These are phyloP conservation scores for Eucalyptus sp. DNA, from an alignment of 345 rosid species.

Conservation along the genomic window DNA sequence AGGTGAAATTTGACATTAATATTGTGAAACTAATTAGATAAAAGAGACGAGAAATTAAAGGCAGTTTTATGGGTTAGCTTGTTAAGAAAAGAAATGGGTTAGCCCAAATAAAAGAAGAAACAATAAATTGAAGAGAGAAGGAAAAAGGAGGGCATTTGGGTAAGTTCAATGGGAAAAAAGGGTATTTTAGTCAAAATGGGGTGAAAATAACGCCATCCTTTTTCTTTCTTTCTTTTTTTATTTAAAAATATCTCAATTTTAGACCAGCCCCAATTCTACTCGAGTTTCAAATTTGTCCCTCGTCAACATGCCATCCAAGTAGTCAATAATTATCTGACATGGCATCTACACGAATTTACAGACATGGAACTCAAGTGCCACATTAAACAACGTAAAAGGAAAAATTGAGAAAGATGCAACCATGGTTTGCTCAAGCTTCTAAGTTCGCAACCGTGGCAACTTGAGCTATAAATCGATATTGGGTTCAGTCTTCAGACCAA, in stretches of 20 bases:
- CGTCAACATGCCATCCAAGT: not conserved
- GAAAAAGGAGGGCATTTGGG: too few species aligned
- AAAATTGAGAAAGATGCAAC: not conserved
- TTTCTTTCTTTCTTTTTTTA: rapidly evolving
- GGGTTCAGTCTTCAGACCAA: not conserved
- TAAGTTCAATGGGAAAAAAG: too few species aligned
- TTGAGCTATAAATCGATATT: not conserved
- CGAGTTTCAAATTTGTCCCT: not conserved
- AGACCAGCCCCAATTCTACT: rapidly evolving
- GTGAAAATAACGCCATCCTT: too few species aligned
- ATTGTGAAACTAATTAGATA: too few species aligned
- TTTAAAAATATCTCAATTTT: not conserved
- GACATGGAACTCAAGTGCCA: not conserved
- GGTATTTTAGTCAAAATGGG: too few species aligned
- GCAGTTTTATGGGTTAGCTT: too few species aligned
- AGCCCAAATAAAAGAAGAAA: too few species aligned
- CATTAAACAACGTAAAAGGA: not conserved
- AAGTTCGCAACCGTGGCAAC: not conserved
- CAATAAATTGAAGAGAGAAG: too few species aligned
- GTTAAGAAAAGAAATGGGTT: too few species aligned
- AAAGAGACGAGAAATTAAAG: too few species aligned
- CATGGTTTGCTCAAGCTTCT: not conserved
- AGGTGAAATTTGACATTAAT: too few species aligned
- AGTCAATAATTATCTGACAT: not conserved
- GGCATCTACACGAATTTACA: not conserved